Evolutionary conservation across 1,284 basidiomycete genomes (phyloP), one percentile per base, ranked within the genome.

Genomic region (Austroboletus novae-zelandiae): DNA sequence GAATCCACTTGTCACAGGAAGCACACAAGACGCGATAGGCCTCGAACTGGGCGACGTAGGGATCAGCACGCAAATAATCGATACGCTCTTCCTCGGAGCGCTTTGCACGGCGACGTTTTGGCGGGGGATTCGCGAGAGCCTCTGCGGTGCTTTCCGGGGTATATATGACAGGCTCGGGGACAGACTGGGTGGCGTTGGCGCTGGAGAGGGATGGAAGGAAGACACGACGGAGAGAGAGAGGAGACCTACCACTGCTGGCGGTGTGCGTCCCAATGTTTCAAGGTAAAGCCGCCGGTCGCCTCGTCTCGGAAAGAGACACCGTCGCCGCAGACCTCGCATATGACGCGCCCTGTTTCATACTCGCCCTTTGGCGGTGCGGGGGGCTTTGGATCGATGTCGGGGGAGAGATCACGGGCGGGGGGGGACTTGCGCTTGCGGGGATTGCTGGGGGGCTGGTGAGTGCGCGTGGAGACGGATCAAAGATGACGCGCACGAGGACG

Each of bases 1-100:
- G 78, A 57, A 90, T 89, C 87, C 87, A 90, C 64, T 88, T 89
- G 66, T 88, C 81, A 68, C 87, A 90, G 6, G 78, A 80, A 35
- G 80, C 83, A 66, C 88, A 90, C 6, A 89, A 74, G 30, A 90
- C 86, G 18, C 85, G 78, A 61, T 89, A 89, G 1, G 87, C 78
- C 67, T 90, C 88, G 65, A 87, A 89, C 57, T 84, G 74, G 23
- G 81, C 83, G 42, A 89, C 84, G 59, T 89, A 86, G n/a, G 84
- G 83, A 65, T 90, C 87, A 0, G 74, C 72, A 47, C 80, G 77
- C 43, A 90, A 76, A 61, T 89, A 88, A 39, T 81, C 78, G 56
- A 89, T 89, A 25, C 86, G 80, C 57, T 90, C 86, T 47, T 87
- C 84, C 56, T 90, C 87, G 0, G 86, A 84, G 40, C 87, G 78